Conservation (phyloP, 1,139 yeast species). For the Nakaseomyces delphensis region DNA sequence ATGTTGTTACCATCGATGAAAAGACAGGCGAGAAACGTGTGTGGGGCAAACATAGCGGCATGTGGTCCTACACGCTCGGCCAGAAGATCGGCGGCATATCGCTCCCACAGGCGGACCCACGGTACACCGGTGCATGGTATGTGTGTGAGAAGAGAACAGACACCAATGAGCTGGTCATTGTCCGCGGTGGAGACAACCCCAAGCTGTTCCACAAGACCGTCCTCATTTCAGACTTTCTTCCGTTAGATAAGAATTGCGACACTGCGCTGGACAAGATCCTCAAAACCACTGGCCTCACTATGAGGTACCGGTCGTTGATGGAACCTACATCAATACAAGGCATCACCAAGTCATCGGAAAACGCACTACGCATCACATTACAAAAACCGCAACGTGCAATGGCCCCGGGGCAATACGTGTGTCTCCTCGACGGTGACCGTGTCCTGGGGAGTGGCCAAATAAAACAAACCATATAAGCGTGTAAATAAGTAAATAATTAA, state of each 20-base stretch:
- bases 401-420: constrained; percentile 85
- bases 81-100: constrained; percentile 61
- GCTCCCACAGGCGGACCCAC: constrained; percentile 81
- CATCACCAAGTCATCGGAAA: constrained; percentile 23
- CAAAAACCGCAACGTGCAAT: constrained; percentile 49
- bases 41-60: constrained; percentile 76
- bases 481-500: not conserved
- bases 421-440: constrained; percentile 55
- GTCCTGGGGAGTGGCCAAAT: constrained; percentile 76
- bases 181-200: constrained; percentile 59
- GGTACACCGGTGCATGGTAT: constrained; percentile 74
- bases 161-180: constrained; percentile 69
- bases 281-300: not conserved
- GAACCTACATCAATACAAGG: not conserved
- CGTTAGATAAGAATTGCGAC: not conserved
- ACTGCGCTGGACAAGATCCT: not conserved
- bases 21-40: constrained; percentile 42
- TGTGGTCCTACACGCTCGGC: constrained; percentile 94
- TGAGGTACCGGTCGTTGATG: constrained; percentile 5
- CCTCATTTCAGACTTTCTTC: constrained; percentile 30
- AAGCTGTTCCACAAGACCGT: constrained; percentile 44
- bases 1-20: constrained; percentile 49
- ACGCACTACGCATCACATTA: constrained; percentile 6
- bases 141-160: constrained; percentile 59
- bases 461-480: not conserved